A percentile compares a stretch with the other conserved stretches of the same genome.
These are phyloP conservation scores for Populus davidiana DNA, from an alignment of 345 rosid species.

Conservation along the genomic window DNA sequence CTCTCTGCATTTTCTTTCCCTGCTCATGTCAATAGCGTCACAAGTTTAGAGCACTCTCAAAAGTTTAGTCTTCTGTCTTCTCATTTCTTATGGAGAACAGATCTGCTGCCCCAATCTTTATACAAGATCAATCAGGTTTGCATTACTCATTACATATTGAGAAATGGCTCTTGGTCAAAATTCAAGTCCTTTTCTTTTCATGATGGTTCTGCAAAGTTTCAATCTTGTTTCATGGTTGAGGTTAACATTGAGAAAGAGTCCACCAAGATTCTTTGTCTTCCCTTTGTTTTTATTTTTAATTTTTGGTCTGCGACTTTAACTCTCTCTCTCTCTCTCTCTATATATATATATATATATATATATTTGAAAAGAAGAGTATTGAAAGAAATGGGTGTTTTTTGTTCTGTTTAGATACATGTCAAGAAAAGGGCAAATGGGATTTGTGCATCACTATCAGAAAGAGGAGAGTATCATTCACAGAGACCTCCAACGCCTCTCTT, in stretches of 20 bases:
- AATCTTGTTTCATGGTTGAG: background rate
- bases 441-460: slow-evolving; percentile 74
- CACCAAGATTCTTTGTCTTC: background rate
- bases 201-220: background rate
- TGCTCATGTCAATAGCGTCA: slow-evolving; percentile 33
- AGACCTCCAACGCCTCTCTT: slow-evolving; percentile 88
- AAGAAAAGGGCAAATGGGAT: slow-evolving; percentile 52
- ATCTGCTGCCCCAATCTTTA: slow-evolving; percentile 44
- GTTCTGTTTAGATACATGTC: slow-evolving; percentile 38
- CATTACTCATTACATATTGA: background rate
- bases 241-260: background rate
- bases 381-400: slow-evolving; percentile 25
- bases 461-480: slow-evolving; percentile 62
- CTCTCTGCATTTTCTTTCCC: slow-evolving; percentile 67
- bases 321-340: background rate
- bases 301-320: slow-evolving; percentile 11
- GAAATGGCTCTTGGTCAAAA: slow-evolving; percentile 5
- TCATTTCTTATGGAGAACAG: slow-evolving; percentile 40
- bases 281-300: background rate
- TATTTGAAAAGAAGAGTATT: background rate
- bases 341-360: no score
- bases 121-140: slow-evolving; percentile 43
- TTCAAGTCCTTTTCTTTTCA: background rate
- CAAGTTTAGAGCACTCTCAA: slow-evolving; percentile 41
- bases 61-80: slow-evolving; percentile 38